Percentiles rank a stretch among this genome's conserved stretches.
Evolutionary conservation across 208 protist species (phyloP).

Genomic region (Vickermania spadyakhi): DNA sequence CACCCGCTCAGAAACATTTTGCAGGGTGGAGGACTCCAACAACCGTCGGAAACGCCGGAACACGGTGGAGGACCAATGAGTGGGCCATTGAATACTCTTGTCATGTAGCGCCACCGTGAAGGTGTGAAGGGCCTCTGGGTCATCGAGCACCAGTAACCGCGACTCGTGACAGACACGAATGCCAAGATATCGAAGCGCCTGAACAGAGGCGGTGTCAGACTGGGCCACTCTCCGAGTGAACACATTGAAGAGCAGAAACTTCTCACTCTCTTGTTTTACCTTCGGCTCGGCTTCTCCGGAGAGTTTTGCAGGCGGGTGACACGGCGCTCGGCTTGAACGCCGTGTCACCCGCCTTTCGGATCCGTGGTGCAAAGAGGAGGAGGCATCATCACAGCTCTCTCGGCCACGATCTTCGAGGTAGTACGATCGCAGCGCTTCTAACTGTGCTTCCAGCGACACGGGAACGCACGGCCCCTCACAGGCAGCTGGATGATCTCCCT

Average conservation of each 20-base stretch:
- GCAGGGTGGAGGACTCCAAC: not conserved
- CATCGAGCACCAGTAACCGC: conserved; percentile 21
- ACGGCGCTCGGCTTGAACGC: not conserved
- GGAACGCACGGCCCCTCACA: not conserved
- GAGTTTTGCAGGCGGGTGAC: too few relatives aligned
- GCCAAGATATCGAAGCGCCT: conserved; percentile 38
- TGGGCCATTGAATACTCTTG: conserved; percentile 44
- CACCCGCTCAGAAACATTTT: not conserved
- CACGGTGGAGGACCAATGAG: conserved; percentile 33
- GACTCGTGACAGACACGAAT: conserved; percentile 34
- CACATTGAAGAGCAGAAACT: conserved; percentile 79
- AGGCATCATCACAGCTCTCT: too few relatives aligned
- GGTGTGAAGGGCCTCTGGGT: conserved; percentile 16
- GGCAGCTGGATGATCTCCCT: not conserved
- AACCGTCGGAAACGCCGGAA: not conserved
- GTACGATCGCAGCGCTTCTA: not conserved
- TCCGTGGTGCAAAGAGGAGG: conserved; percentile 1
- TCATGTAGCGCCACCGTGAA: conserved; percentile 34
- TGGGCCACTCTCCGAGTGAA: conserved; percentile 74
- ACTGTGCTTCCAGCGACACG: not conserved
- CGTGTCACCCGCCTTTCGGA: not conserved
- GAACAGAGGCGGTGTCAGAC: conserved; percentile 29
- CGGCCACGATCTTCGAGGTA: too few relatives aligned
- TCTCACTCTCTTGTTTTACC: too few relatives aligned
- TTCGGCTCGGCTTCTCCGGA: too few relatives aligned